A percentile compares a stretch with the other conserved stretches of the same genome.
phyloP scores from a whole-genome alignment of 2,329 filamentous ascomycete species.

The Ophiosphaerella herpotricha region DNA sequence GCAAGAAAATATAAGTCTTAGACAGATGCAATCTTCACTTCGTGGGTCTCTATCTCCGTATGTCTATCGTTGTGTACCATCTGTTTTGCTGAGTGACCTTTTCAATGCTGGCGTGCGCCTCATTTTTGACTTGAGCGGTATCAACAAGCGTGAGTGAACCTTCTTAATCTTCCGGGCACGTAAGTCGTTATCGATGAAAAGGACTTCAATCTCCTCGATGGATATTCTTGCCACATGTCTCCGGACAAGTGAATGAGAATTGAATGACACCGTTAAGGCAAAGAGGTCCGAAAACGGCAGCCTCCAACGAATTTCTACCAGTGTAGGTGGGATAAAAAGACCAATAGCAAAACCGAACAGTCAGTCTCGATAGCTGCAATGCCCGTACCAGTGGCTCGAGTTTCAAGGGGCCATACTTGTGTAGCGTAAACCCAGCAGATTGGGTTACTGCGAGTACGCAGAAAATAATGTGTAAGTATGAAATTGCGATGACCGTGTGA shows the following conservation, averaged over 20 bases:
- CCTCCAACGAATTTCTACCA: slow-evolving; percentile 62
- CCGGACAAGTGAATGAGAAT: slow-evolving; percentile 52
- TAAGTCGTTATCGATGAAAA: slow-evolving; percentile 42
- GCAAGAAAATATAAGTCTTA: too few species aligned
- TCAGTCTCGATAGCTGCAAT: slow-evolving; percentile 48
- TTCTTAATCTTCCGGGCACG: slow-evolving; percentile 45
- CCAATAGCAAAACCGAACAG: slow-evolving; percentile 67
- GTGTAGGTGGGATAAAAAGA: slow-evolving; percentile 62
- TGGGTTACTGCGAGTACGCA: too few species aligned
- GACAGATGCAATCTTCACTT: background rate
- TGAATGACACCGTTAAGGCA: slow-evolving; percentile 54
- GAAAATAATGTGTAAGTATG: too few species aligned
- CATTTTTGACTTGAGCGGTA: slow-evolving; percentile 28
- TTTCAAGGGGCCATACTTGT: too few species aligned
- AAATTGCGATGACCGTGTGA: too few species aligned
- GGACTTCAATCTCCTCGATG: slow-evolving; percentile 42
- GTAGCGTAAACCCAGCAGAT: too few species aligned
- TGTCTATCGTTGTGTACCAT: background rate
- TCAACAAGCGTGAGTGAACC: slow-evolving; percentile 35
- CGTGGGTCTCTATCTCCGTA: background rate
- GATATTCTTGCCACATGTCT: slow-evolving; percentile 47
- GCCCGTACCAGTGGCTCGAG: too few species aligned
- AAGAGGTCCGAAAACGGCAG: slow-evolving; percentile 56
- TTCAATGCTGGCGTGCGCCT: slow-evolving; percentile 28
- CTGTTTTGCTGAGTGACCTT: slow-evolving; percentile 25